Conservation (phyloP, 306 rosid genomes). For the Lablab purpureus region DNA sequence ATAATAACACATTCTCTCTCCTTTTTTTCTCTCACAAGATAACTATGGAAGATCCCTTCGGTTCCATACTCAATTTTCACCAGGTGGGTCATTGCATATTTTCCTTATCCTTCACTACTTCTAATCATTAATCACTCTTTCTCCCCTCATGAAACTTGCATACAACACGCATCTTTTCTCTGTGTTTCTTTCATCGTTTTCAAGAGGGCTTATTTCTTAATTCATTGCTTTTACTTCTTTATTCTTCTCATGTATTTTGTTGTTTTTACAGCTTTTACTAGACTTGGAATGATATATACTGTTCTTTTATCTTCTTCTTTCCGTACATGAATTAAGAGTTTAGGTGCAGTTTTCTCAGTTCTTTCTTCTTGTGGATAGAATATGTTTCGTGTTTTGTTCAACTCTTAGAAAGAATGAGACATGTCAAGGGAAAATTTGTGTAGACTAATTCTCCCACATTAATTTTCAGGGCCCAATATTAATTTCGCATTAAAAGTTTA, state of each 20-base stretch:
- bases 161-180: not conserved
- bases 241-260: not conserved
- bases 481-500: not conserved
- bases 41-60: slow-evolving; percentile 65
- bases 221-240: not conserved
- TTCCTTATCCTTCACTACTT: not conserved
- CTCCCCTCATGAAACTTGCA: not conserved
- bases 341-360: not conserved
- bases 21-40: not conserved
- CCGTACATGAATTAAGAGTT: not conserved
- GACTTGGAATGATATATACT: not conserved
- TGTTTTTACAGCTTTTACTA: not conserved
- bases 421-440: not conserved
- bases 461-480: slow-evolving; percentile 29
- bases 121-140: not conserved
- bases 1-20: not conserved
- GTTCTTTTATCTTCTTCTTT: not conserved
- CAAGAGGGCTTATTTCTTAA: not conserved
- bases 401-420: slow-evolving; percentile 34
- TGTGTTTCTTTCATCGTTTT: slow-evolving; percentile 20
- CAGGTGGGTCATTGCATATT: slow-evolving; percentile 64
- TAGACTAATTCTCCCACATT: slow-evolving; percentile 39
- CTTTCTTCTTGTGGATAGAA: not conserved
- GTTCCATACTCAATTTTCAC: slow-evolving; percentile 54
- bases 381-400: not conserved